Base-by-base conservation (phyloP, 441 rosid genomes). In the Euphorbia celastroides region DNA sequence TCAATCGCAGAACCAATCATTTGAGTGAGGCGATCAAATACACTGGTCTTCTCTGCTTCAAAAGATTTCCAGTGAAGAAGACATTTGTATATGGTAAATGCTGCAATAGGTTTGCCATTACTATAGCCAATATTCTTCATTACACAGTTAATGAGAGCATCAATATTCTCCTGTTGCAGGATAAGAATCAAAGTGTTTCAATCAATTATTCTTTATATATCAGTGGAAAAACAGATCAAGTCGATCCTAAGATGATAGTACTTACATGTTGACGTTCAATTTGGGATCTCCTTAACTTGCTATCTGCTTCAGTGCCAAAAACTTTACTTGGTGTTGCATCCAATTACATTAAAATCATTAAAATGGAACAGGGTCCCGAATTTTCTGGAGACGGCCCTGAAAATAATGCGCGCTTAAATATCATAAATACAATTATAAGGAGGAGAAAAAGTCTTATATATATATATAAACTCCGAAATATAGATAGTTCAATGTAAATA, bases 1-100 rank as follows among this genome's bases (percentile, higher is more conserved):
- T 92, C 98, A 69, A 95, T 88, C 30, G 94, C 93, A 65, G 93
- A 88, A 80, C 99, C 99, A 81, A 95, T 90, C 95, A 90, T 85
- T 79, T 92, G 97, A 86, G 92, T 85, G 58, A 95, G 94, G 65
- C 96, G 88, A 77, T 95, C 98, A 82, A 95, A 95, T 73, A 95
- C 96, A 75, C 86, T 95, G 51, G 97, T 92, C 82, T 83, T 92
- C 75, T 95, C 98, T 28, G 98, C 92, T 82, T 92, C 99, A 74
- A 92, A 88, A 66, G 95, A 90, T 79, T 87, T 95, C 99, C 99
- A 95, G 69, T 95, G 92, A 67, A 92, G 85, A 70, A 92, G 92
- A 82, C 99, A 92, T 76, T 80, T 95, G 78, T 95, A 95, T 50
- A 92, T 86, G 52, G 97, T 92, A 83, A 90, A 81, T 63, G 97